These are phyloP conservation scores for Lentinula raphanica DNA, from an alignment of 768 basidiomycete genomes.

Conservation along the genomic window DNA sequence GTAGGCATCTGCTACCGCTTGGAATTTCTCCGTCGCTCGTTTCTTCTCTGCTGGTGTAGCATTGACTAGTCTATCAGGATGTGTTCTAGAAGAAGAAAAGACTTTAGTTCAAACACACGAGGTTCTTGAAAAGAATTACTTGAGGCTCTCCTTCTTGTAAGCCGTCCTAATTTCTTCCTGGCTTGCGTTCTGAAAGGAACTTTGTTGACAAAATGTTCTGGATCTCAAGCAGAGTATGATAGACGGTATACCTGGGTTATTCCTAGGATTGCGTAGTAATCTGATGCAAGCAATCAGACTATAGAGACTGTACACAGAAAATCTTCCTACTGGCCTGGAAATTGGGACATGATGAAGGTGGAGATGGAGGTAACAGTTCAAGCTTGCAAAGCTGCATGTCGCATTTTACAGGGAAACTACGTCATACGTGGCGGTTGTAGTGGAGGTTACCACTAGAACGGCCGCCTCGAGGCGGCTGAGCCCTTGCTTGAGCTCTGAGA, in stretches of 20 bases:
- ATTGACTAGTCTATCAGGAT: constrained; percentile 78
- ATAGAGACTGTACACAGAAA: neutral
- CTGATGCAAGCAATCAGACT: neutral
- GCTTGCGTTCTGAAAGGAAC: constrained; percentile 53
- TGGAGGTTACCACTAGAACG: too few species aligned
- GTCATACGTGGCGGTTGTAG: neutral
- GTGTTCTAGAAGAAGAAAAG: constrained; percentile 50
- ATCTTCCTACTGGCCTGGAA: neutral
- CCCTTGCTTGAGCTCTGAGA: too few species aligned
- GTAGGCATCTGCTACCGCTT: constrained; percentile 89
- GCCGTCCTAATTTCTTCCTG: constrained; percentile 70
- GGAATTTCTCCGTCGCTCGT: constrained; percentile 78
- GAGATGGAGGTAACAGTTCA: neutral
- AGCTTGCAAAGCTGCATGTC: neutral
- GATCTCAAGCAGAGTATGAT: neutral
- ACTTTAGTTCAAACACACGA: constrained; percentile 10
- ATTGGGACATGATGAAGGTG: neutral
- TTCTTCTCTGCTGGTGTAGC: constrained; percentile 68
- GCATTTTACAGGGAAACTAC: neutral
- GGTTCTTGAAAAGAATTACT: constrained; percentile 28
- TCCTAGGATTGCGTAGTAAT: constrained; percentile 2
- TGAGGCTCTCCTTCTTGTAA: constrained; percentile 77
- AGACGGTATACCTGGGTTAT: neutral
- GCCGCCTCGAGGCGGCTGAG: too few species aligned
- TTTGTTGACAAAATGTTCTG: neutral